Evolutionary conservation across 2,329 filamentous ascomycete genomes (phyloP).

Genomic region (Talaromyces sp.): DNA sequence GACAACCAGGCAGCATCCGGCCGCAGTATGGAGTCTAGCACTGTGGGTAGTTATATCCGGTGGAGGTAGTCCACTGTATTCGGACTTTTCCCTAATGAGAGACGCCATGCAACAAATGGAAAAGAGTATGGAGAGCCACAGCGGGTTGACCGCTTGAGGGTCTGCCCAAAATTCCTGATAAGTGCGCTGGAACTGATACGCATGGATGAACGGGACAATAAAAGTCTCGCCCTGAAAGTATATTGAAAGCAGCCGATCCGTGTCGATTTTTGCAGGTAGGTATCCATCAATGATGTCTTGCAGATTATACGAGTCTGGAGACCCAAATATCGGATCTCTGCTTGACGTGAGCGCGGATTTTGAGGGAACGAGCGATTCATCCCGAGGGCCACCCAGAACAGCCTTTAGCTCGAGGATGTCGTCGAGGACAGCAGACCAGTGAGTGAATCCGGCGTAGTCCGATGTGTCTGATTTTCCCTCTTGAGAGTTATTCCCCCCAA

Average conservation of each 20-base stretch:
- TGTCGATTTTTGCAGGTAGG: constrained; percentile 1
- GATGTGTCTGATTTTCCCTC: neutral
- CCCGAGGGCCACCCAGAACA: constrained; percentile 2
- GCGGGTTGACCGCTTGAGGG: constrained; percentile 4
- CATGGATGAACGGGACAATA: constrained; percentile 6
- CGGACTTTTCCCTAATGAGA: neutral
- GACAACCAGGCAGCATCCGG: constrained; percentile 39
- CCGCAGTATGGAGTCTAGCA: neutral
- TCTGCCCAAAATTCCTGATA: constrained; percentile 16
- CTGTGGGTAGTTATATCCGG: neutral
- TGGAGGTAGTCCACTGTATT: neutral
- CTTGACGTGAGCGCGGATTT: neutral
- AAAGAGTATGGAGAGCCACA: constrained; percentile 15
- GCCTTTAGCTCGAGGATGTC: constrained; percentile 10
- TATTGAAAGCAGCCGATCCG: constrained; percentile 5
- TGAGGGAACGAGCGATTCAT: neutral
- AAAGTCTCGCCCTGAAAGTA: constrained; percentile 6
- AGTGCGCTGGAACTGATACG: constrained; percentile 9
- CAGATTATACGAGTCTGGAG: constrained; percentile 1
- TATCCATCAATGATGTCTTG: constrained; percentile 6
- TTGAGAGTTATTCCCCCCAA: neutral
- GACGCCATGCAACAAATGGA: constrained; percentile 10
- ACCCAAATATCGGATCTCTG: constrained; percentile 4
- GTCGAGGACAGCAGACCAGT: constrained; percentile 10
- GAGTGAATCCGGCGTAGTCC: neutral